Conservation (phyloP, 495 filamentous ascomycete species). For the Xylaria acuta region DNA sequence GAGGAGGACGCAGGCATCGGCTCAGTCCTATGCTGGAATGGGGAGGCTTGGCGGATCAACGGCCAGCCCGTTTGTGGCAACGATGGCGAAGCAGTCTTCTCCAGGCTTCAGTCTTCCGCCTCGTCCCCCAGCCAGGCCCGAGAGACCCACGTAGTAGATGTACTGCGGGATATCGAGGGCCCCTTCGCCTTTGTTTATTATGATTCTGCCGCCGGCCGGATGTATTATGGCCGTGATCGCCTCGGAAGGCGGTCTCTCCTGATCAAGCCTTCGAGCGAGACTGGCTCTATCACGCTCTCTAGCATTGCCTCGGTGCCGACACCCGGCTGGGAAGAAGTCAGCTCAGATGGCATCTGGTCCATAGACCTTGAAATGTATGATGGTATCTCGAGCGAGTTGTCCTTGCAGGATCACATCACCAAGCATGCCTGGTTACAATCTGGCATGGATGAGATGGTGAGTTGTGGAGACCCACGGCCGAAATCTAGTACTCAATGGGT, state of each 20-base stretch:
- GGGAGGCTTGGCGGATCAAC: conserved; percentile 88
- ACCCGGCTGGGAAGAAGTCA: conserved; percentile 75
- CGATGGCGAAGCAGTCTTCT: conserved; percentile 76
- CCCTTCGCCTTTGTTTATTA: conserved; percentile 94
- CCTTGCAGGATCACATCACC: conserved; percentile 26
- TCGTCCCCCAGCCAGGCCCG: conserved; percentile 32
- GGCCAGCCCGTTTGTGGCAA: conserved; percentile 62
- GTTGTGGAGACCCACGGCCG: conserved; percentile 23
- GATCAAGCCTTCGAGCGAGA: conserved; percentile 48
- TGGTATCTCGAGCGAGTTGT: conserved; percentile 42
- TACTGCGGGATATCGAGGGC: conserved; percentile 71
- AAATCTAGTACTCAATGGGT: conserved; percentile 47
- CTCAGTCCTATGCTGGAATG: conserved; percentile 94
- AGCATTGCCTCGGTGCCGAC: conserved; percentile 71
- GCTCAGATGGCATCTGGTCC: conserved; percentile 77
- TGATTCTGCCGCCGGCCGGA: conserved; percentile 61
- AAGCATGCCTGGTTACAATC: conserved; percentile 33
- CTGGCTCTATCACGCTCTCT: conserved; percentile 66
- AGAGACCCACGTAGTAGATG: conserved; percentile 53
- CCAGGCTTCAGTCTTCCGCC: conserved; percentile 61
- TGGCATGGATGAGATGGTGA: conserved; percentile 38
- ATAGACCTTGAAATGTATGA: conserved; percentile 58
- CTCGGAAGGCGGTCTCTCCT: conserved; percentile 87
- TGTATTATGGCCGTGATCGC: conserved; percentile 86
- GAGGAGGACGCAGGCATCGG: conserved; percentile 58